These are phyloP conservation scores for Rhododendron molle DNA, from an alignment of 148 eudicot species.

Conservation along the genomic window DNA sequence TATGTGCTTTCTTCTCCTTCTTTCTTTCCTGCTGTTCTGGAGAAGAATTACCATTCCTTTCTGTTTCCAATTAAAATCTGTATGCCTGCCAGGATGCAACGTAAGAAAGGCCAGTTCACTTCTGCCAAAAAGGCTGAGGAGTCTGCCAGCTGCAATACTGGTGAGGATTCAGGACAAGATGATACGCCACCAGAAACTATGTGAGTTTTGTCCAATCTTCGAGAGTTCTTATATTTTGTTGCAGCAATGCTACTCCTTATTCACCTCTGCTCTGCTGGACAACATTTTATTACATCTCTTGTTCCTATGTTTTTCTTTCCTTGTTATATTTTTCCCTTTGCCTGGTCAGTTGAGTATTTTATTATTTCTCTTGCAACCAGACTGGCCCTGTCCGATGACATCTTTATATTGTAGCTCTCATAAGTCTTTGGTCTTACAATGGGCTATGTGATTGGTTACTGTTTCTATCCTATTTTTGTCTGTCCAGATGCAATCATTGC, in stretches of 20 bases:
- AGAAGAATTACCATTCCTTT: background rate
- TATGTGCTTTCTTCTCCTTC: background rate
- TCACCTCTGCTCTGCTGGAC: background rate
- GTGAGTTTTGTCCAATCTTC: conserved; percentile 26
- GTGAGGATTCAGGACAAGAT: conserved; percentile 59
- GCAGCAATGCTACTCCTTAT: background rate
- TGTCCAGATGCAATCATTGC: conserved; percentile 57
- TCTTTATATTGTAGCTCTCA: background rate
- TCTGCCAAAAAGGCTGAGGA: conserved; percentile 43
- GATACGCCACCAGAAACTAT: conserved; percentile 34
- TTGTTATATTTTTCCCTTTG: background rate
- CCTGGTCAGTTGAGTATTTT: background rate
- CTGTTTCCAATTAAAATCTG: conserved; percentile 9
- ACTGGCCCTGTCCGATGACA: background rate
- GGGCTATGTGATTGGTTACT: background rate
- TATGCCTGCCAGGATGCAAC: conserved; percentile 48
- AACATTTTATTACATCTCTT: background rate
- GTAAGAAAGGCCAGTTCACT: conserved; percentile 74
- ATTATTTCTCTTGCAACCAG: background rate
- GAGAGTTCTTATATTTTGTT: background rate
- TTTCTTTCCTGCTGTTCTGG: background rate
- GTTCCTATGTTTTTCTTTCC: background rate
- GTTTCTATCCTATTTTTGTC: background rate
- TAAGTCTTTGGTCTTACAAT: background rate
- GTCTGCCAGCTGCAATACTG: conserved; percentile 28